A percentile compares a stretch with the other conserved stretches of the same genome.
phyloP scores from a whole-genome alignment of 768 basidiomycete genomes.

The Pleurotus salmoneostramineus region DNA sequence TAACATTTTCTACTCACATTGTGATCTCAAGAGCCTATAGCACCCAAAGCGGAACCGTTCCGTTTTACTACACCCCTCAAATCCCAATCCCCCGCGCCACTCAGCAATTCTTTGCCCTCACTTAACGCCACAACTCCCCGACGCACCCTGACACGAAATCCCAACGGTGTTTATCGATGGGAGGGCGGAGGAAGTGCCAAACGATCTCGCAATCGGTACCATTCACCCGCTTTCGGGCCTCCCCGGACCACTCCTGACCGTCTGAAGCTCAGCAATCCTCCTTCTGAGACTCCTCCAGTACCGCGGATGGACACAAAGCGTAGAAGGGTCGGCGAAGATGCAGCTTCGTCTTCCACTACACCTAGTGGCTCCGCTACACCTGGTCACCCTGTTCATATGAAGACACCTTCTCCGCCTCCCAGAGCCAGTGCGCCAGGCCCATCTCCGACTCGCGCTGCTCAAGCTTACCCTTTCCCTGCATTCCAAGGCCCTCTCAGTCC shows the following conservation, averaged over 20 bases:
- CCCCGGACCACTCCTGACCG: slow-evolving; percentile 39
- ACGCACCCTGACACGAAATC: slow-evolving; percentile 61
- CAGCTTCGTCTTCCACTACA: slow-evolving; percentile 24
- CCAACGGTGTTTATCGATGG: slow-evolving; percentile 72
- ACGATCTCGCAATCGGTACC: slow-evolving; percentile 57
- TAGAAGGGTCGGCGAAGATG: slow-evolving; percentile 52
- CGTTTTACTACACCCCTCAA: slow-evolving; percentile 51
- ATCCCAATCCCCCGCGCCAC: slow-evolving; percentile 13
- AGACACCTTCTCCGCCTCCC: slow-evolving; percentile 17
- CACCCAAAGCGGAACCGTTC: slow-evolving; percentile 49
- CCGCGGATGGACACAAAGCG: slow-evolving; percentile 52
- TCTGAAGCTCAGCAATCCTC: slow-evolving; percentile 23
- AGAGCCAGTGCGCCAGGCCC: slow-evolving; percentile 30
- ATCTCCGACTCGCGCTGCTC: slow-evolving; percentile 25
- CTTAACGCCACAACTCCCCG: slow-evolving; percentile 34
- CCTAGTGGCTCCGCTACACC: slow-evolving; percentile 18
- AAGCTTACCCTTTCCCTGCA: slow-evolving; percentile 32
- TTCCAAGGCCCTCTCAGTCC: slow-evolving; percentile 22
- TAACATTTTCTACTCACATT: slow-evolving; percentile 1
- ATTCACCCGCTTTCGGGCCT: slow-evolving; percentile 70
- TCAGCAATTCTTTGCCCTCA: slow-evolving; percentile 22
- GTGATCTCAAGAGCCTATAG: slow-evolving; percentile 7
- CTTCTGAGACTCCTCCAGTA: slow-evolving; percentile 6
- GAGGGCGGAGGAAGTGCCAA: slow-evolving; percentile 70
- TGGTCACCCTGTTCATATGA: slow-evolving; percentile 14